These are phyloP conservation scores for Taphrina flavorubra DNA, from an alignment of 1,139 yeast genomes.

Conservation along the genomic window DNA sequence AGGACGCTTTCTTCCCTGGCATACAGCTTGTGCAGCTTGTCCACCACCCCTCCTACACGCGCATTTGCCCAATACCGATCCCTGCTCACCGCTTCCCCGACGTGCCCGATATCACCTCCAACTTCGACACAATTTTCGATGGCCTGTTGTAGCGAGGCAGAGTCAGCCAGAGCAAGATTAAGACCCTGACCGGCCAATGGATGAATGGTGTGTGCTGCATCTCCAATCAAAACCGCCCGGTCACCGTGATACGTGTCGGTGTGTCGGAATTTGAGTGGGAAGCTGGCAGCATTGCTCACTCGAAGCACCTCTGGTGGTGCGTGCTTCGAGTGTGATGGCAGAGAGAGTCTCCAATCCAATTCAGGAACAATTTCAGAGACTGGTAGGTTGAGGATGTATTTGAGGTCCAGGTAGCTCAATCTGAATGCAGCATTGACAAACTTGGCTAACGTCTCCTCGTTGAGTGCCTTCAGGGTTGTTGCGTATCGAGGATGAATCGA, in stretches of 20 bases:
- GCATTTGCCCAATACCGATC: constrained; percentile 82
- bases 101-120: constrained; percentile 81
- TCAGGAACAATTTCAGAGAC: constrained; percentile 64
- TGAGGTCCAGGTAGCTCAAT: constrained; percentile 75
- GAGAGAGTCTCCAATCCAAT: constrained; percentile 66
- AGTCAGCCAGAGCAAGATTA: constrained; percentile 98
- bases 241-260: constrained; percentile 81
- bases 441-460: constrained; percentile 67
- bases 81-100: constrained; percentile 75
- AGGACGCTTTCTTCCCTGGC: constrained; percentile 74
- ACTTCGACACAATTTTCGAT: constrained; percentile 71
- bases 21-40: constrained; percentile 86
- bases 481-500: constrained; percentile 81
- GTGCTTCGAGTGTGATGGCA: constrained; percentile 54
- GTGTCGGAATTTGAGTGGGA: constrained; percentile 87
- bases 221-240: constrained; percentile 90
- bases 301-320: constrained; percentile 70
- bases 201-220: constrained; percentile 97
- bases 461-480: constrained; percentile 62
- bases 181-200: constrained; percentile 98
- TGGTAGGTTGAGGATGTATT: constrained; percentile 69
- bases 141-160: constrained; percentile 69
- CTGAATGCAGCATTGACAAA: constrained; percentile 86
- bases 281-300: constrained; percentile 71
- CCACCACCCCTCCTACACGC: constrained; percentile 82